Conservation (phyloP, 169 alveolate species). For the Eimeria necatrix region DNA sequence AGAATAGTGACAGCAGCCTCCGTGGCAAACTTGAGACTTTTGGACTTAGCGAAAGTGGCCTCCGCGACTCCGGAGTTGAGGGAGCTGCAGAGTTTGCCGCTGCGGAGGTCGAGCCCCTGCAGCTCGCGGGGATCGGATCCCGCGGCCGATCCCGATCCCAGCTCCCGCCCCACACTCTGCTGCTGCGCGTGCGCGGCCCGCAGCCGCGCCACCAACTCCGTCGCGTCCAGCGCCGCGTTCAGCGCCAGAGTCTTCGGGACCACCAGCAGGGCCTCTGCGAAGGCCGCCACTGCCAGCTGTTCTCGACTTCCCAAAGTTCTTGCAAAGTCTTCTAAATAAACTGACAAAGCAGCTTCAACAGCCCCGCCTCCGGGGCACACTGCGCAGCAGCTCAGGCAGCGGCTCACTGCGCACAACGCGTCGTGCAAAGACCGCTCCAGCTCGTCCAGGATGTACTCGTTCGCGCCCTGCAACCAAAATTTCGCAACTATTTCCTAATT, state of each 20-base stretch:
- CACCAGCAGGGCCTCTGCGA: conserved; percentile 98
- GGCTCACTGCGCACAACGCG: conserved; percentile 96
- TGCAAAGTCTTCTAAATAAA: conserved; percentile 97
- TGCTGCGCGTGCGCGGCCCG: conserved; percentile 80
- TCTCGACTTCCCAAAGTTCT: conserved; percentile 98
- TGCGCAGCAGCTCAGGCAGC: conserved; percentile 75
- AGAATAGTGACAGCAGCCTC: conserved; percentile 99
- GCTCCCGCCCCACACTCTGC: conserved; percentile 43
- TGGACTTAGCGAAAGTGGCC: conserved; percentile 96
- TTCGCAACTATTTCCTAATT: not conserved
- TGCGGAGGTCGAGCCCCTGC: conserved; percentile 96
- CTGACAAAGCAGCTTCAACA: conserved; percentile 98
- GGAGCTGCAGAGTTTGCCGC: conserved; percentile 97
- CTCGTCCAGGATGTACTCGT: conserved; percentile 98
- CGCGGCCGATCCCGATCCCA: not conserved
- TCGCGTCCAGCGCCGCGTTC: conserved; percentile 97
- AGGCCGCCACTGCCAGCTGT: conserved; percentile 99
- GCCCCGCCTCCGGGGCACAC: conserved; percentile 99
- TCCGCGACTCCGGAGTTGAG: conserved; percentile 97
- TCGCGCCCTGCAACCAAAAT: conserved; percentile 96
- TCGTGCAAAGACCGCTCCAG: conserved; percentile 98
- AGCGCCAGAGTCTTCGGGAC: conserved; percentile 99
- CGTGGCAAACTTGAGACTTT: conserved; percentile 97
- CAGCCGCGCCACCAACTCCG: conserved; percentile 85
- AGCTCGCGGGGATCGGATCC: not conserved